These are phyloP conservation scores for Viola pubescens DNA, from an alignment of 441 rosid genomes.

Conservation along the genomic window DNA sequence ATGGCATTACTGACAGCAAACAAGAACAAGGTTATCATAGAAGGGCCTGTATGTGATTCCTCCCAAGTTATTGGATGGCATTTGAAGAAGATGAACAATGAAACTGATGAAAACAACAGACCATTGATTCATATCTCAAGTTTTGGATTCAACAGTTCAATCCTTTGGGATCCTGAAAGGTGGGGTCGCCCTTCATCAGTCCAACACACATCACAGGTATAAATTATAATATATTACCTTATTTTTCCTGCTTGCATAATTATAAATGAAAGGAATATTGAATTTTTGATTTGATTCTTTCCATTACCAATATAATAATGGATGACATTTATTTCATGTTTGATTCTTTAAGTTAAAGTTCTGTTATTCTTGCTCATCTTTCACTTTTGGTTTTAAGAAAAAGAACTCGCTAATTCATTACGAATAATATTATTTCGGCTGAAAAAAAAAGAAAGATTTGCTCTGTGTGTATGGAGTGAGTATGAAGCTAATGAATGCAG, in stretches of 20 bases:
- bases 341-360: no score
- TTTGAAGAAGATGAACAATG: conserved; percentile 45
- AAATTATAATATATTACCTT: no score
- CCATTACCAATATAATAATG: no score
- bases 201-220: conserved; percentile 68
- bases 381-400: no score
- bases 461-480: not conserved
- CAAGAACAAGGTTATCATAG: conserved; percentile 51
- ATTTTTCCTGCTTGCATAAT: no score
- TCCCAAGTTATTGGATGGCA: conserved; percentile 93
- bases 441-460: not conserved
- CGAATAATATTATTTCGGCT: not conserved
- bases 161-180: conserved; percentile 96
- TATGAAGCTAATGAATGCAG: conserved; percentile 1
- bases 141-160: conserved; percentile 92
- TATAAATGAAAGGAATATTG: no score
- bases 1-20: conserved; percentile 58
- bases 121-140: conserved; percentile 65
- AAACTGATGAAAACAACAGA: conserved; percentile 31
- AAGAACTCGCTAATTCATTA: no score
- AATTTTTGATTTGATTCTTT: no score
- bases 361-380: no score
- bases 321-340: no score
- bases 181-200: conserved; percentile 96
- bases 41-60: conserved; percentile 83